Evolutionary conservation across 345 rosid species (phyloP).

Genomic region (Rhodamnia argentea): DNA sequence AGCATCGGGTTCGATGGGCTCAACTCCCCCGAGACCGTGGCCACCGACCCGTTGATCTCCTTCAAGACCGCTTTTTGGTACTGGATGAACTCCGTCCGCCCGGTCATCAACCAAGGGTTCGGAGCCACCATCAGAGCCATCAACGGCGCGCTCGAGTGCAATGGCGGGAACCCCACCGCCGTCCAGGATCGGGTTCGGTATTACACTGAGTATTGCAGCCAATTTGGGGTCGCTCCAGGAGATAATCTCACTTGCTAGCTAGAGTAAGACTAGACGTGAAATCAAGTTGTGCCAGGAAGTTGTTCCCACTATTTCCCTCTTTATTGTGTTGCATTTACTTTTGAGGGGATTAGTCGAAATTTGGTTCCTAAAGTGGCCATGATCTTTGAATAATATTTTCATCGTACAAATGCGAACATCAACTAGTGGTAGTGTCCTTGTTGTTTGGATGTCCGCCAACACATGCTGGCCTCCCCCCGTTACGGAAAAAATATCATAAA

Average conservation of each 20-base stretch:
- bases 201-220: conserved; percentile 38
- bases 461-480: too few relatives aligned
- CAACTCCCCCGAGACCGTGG: conserved; percentile 50
- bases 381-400: too few relatives aligned
- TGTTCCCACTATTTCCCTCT: too few relatives aligned
- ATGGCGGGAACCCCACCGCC: conserved; percentile 24
- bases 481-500: too few relatives aligned
- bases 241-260: conserved; percentile 45
- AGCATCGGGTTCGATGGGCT: conserved; percentile 42
- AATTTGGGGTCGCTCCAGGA: conserved; percentile 43
- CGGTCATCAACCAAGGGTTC: conserved; percentile 47
- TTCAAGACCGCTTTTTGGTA: conserved; percentile 70
- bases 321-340: too few relatives aligned
- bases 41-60: conserved; percentile 34
- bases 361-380: too few relatives aligned
- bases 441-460: too few relatives aligned
- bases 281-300: neutral
- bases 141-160: conserved; percentile 45
- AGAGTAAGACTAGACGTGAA: neutral
- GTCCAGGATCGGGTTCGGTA: conserved; percentile 35
- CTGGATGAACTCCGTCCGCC: conserved; percentile 47
- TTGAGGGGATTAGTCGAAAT: too few relatives aligned
- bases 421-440: too few relatives aligned
- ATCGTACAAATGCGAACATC: too few relatives aligned
- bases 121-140: conserved; percentile 63